A percentile compares a stretch with the other conserved stretches of the same genome.
Evolutionary conservation across 768 basidiomycete genomes (phyloP).

Genomic region (Tylopilus subfusipes): DNA sequence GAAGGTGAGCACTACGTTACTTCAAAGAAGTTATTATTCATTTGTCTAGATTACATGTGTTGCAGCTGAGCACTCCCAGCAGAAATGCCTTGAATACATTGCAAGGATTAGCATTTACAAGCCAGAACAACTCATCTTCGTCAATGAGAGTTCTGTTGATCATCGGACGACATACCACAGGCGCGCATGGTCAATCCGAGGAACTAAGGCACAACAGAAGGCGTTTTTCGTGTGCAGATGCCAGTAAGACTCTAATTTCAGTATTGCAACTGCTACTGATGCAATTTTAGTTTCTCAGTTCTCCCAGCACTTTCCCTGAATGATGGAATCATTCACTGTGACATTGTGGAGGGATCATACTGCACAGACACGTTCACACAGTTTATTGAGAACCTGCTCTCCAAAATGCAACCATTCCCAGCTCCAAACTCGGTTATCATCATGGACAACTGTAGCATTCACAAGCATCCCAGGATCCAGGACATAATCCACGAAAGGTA

Average conservation of each 20-base stretch:
- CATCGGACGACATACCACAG: not conserved
- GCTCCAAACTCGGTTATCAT: not conserved
- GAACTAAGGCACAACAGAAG: not conserved
- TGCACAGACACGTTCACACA: not conserved
- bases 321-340: not conserved
- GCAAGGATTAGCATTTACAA: not conserved
- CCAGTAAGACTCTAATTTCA: not conserved
- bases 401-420: not conserved
- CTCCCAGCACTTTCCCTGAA: not conserved
- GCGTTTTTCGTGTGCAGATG: not conserved
- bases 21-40: not conserved
- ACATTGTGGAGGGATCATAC: not conserved
- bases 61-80: not conserved
- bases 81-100: not conserved
- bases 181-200: not conserved
- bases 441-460: not conserved
- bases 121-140: not conserved
- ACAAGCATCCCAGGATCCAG: not conserved
- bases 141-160: not conserved
- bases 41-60: not conserved
- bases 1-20: not conserved
- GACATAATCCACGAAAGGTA: not conserved
- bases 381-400: not conserved
- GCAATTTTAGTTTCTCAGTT: not conserved
- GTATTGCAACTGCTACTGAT: not conserved